A percentile compares a stretch with the other conserved stretches of the same genome.
phyloP scores from a whole-genome alignment of 2,329 filamentous ascomycete species.

The Neopestalotiopsis sp. region DNA sequence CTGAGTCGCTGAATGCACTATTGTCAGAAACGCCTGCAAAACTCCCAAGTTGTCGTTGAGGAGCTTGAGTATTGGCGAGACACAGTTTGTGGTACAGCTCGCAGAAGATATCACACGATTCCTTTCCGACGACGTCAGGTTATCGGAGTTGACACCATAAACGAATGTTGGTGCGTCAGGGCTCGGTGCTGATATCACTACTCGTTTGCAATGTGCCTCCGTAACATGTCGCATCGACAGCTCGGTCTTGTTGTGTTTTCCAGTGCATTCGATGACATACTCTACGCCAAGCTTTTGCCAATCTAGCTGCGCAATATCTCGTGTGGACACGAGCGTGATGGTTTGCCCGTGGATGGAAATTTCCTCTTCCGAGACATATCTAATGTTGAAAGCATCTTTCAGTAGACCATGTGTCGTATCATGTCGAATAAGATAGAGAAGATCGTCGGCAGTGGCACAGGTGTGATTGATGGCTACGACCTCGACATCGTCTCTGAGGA shows the following conservation, averaged over 20 bases:
- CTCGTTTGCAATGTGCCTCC: background rate
- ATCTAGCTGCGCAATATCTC: background rate
- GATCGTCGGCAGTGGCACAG: background rate
- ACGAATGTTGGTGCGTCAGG: conserved; percentile 3
- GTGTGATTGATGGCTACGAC: conserved; percentile 5
- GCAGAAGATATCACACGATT: background rate
- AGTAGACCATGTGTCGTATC: background rate
- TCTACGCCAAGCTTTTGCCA: background rate
- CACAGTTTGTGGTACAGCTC: conserved; percentile 1
- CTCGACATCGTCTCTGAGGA: background rate
- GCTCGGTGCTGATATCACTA: conserved; percentile 1
- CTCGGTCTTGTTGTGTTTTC: background rate
- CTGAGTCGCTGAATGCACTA: background rate
- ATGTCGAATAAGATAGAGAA: background rate
- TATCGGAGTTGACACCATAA: background rate
- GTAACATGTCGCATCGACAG: background rate
- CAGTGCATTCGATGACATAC: background rate
- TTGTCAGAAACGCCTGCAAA: background rate
- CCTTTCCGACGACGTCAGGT: background rate
- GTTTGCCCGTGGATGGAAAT: background rate
- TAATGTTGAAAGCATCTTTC: background rate
- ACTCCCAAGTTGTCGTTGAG: background rate
- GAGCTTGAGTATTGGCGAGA: background rate
- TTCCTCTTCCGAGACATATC: background rate
- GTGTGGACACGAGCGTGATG: background rate